Evolutionary conservation across 139 green algal genomes (phyloP), one percentile per base, ranked within the genome.

Genomic region (Gonium pectorale): DNA sequence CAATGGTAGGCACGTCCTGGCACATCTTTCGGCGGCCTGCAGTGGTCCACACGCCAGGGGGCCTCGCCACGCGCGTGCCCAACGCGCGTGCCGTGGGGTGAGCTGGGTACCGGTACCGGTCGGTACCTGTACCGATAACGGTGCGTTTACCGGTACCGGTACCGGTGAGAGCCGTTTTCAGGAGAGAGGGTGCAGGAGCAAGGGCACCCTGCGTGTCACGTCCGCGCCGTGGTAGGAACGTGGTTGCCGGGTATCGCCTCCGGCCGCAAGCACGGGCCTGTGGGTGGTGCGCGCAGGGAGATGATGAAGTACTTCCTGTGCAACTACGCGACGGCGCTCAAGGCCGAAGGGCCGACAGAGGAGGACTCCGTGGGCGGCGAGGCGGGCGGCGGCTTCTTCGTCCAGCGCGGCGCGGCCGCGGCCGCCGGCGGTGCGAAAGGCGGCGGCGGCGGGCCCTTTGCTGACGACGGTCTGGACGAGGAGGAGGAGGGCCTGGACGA

Each of bases 251-350:
- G n/a, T n/a, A n/a, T n/a, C n/a, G n/a, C n/a, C n/a, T n/a, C n/a
- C n/a, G n/a, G n/a, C n/a, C n/a, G n/a, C n/a, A n/a, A n/a, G n/a
- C n/a, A n/a, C n/a, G n/a, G n/a, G n/a, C n/a, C n/a, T n/a, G n/a
- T n/a, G n/a, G 27, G 62, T 35, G 62, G 31, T 5, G 6, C 27
- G 31, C 54, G 29, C 54, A 81, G 74, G 38, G 56, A 81, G 56
- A 3, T 81, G 5, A n/a, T 70, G 38, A 81, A 81, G 74, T 81
- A 43, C 74, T 59, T 81, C 27, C 54, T 81, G 29, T 26, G 33
- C 7, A 70, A 70, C 74, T 37, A 19, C 38, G 5, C 17, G 27
- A 38, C 19, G 29, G 37, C 40, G 8, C 38, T 81, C 15, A 43
- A n/a, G 6, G 56, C 74, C 0, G 40, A 60, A 29, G 56, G 56